phyloP scores from a whole-genome alignment of 169 alveolate genomes.

The Cryptosporidium baileyi region DNA sequence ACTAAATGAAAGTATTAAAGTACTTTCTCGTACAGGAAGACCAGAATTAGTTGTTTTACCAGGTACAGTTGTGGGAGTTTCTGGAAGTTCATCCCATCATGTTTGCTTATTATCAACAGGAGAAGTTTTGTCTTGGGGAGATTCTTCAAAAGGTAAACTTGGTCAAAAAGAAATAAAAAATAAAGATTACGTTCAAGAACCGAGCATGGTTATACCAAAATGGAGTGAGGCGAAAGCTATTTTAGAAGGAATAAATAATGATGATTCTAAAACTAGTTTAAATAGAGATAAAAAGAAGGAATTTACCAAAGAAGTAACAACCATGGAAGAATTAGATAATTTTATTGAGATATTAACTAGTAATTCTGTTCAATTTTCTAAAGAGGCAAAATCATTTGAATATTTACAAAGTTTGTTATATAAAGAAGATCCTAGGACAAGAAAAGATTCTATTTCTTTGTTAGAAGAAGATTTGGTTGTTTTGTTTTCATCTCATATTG shows the following conservation, averaged over 20 bases:
- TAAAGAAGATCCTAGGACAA: conserved; percentile 43
- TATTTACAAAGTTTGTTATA: conserved; percentile 12
- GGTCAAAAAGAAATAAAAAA: not conserved
- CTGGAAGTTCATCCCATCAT: conserved; percentile 26
- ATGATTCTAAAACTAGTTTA: not conserved
- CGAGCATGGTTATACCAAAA: conserved; percentile 19
- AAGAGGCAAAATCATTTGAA: conserved; percentile 16
- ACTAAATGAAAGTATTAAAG: not conserved
- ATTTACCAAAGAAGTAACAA: conserved; percentile 23
- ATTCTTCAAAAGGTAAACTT: not conserved
- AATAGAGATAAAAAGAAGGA: not conserved
- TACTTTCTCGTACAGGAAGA: conserved; percentile 26
- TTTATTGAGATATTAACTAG: conserved; percentile 1
- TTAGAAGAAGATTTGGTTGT: conserved; percentile 32
- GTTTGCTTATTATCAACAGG: conserved; percentile 26
- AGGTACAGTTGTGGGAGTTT: conserved; percentile 18
- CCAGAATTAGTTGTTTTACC: conserved; percentile 19
- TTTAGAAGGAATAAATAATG: not conserved
- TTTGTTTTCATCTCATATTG: conserved; percentile 17
- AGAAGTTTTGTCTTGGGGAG: conserved; percentile 52
- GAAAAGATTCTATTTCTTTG: conserved; percentile 8
- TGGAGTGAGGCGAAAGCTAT: conserved; percentile 8
- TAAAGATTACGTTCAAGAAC: not conserved
- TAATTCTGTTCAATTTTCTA: not conserved
- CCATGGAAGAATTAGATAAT: conserved; percentile 37